Base-by-base conservation (phyloP, 768 basidiomycete genomes). In the Mycena metata region DNA sequence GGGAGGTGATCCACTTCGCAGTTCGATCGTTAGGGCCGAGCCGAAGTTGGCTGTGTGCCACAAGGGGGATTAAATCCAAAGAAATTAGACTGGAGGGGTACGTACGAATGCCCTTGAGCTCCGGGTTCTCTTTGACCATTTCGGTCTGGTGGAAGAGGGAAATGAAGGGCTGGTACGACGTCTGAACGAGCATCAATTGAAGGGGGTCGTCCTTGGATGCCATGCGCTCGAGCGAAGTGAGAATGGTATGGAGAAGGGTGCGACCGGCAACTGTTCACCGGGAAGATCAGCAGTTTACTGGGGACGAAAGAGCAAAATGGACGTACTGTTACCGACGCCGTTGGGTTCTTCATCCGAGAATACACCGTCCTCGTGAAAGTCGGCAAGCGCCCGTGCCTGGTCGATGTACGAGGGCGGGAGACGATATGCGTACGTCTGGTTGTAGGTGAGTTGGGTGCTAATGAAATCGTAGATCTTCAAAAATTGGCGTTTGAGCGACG, bases 151-250 rank as follows among this genome's bases (percentile, higher is more conserved):
- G 88, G 88, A 96, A 92, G 78, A 96, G 85, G 5, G 93, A 95
- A 75, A 96, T 90, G 87, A 96, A 94, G 16, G 95, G 91, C 79
- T 96, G 95, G 84, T 96, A 96, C 69, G 93, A 92, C 17, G 91
- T 90, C 80, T 93, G 88, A 72, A 94, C 84, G 71, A 95, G 77
- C 79, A 91, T 83, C 81, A 96, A 86, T 74, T 93, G 90, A 58
- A 96, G 88, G 50, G 93, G 90, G 81, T 94, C 91, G 69, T 86
- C 89, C 73, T 90, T 89, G 84, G 90, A 93, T 50, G 91, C 88
- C 77, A 96, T 91, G 74, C 89, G 90, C 75, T 92, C 88, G 62
- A 96, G 86, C 12, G 93, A 89, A 60, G 74, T 80, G 57, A 95
- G 81, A 79, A 96, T 83, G 30, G 90, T 89, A 77, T 90, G 86